Evolutionary conservation across 139 green algal species (phyloP).

Genomic region (Micractinium conductrix): DNA sequence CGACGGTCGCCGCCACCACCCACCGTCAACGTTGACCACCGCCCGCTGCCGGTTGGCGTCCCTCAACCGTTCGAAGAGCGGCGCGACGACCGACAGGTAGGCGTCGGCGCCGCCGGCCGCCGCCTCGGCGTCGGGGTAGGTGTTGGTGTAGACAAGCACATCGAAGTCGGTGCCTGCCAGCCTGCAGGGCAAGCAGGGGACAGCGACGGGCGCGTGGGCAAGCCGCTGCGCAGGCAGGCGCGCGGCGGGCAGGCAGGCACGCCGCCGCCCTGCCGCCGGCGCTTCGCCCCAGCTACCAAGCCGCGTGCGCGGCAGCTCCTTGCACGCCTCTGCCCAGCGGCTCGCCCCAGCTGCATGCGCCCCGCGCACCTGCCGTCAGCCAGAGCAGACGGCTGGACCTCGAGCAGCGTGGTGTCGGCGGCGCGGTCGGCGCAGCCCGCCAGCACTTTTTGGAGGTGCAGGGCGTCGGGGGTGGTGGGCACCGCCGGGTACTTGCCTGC

Average conservation of each 20-base stretch:
- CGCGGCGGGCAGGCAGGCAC: neutral
- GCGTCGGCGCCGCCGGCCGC: conserved; percentile 27
- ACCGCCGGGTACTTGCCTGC: conserved; percentile 65
- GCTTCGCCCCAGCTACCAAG: neutral
- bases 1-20: too few relatives aligned
- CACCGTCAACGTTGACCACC: conserved; percentile 92
- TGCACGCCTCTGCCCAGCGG: neutral
- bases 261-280: too few relatives aligned
- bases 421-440: conserved; percentile 86
- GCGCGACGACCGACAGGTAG: conserved; percentile 57
- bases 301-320: too few relatives aligned
- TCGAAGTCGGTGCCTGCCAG: conserved; percentile 59
- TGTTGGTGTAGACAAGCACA: conserved; percentile 87
- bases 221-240: neutral
- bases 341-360: neutral
- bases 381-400: conserved; percentile 52
- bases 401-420: conserved; percentile 57
- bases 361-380: conserved; percentile 19
- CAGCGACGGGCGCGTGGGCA: too few relatives aligned
- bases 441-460: conserved; percentile 79
- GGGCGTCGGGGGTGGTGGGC: conserved; percentile 70
- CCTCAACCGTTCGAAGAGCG: conserved; percentile 67
- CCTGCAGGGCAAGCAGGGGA: neutral
- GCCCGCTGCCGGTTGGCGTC: conserved; percentile 67
- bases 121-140: conserved; percentile 43